Base-by-base conservation (phyloP, 257 asterid species). In the Solanum etuberosum region DNA sequence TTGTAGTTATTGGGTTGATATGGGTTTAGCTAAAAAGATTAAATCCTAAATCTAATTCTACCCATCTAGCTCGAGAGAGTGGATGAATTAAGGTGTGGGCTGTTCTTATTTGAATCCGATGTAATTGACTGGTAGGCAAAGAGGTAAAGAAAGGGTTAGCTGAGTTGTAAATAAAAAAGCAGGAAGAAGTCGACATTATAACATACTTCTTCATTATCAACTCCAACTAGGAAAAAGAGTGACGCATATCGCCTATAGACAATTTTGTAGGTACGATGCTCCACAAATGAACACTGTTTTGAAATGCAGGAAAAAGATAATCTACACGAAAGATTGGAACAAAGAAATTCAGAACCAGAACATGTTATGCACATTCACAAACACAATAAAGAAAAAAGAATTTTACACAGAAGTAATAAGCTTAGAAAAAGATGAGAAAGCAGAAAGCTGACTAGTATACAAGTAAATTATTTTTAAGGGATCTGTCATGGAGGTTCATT, bases 181-280 rank as follows among this genome's bases (percentile, higher is more conserved):
- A 76, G 32, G 35, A 85, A 34, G 86, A 73, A 46, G 29, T 15
- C n/a, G 85, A 34, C 25, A 18, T 88, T 42, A 87, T 35, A 83
- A 89, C 98, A 92, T 92, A 96, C 99, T 91, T 97, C 99, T 90
- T 95, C 98, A 9, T 95, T 95, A 94, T 97, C 99, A 86, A 97
- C 99, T 88, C 99, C 99, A 89, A 97, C 99, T 91, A 97, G 88
- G 94, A 97, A 97, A 90, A 97, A 97, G 7, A 97, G 78, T 1
- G 99, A 95, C 7, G 99, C 99, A 86, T 97, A 97, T 83, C 99
- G 92, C 93, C 99, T 92, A 37, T 95, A 97, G 35, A 97, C 95
- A 71, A 96, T 91, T 92, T 96, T 95, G 94, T 96, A 96, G 93
- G 91, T 97, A 82, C 99, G 95, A 91, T 97, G 99, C 93, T 97